Conservation (phyloP, 2,329 filamentous ascomycete genomes). For the Aspergillus sp. region DNA sequence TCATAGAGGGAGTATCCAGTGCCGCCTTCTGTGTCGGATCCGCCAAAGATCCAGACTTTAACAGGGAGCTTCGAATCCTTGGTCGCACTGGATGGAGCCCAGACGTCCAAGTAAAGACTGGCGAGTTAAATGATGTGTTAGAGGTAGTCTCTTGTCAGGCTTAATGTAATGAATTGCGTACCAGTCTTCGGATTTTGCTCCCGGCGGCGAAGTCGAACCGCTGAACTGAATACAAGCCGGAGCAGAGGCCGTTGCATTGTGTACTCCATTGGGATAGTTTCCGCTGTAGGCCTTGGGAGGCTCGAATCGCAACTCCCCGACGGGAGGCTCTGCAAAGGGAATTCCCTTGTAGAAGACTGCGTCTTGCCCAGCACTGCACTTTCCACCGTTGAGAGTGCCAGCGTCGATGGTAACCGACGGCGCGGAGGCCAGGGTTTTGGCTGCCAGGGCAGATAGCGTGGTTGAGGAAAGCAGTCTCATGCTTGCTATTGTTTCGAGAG, state of each 20-base stretch:
- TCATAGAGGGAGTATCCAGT: slow-evolving; percentile 21
- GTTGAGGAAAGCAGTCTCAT: slow-evolving; percentile 71
- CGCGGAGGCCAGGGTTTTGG: slow-evolving; percentile 19
- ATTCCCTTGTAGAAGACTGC: slow-evolving; percentile 27
- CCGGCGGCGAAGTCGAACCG: slow-evolving; percentile 7
- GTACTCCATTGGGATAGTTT: slow-evolving; percentile 19
- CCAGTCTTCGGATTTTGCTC: slow-evolving; percentile 27
- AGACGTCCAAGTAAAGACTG: slow-evolving; percentile 25
- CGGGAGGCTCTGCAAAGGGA: slow-evolving; percentile 27
- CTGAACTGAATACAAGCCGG: slow-evolving; percentile 26
- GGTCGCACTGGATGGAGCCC: slow-evolving; percentile 21
- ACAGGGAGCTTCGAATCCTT: slow-evolving; percentile 30
- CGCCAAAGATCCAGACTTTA: slow-evolving; percentile 34
- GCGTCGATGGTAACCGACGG: slow-evolving; percentile 27
- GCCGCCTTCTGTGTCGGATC: slow-evolving; percentile 18
- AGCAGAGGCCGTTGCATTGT: slow-evolving; percentile 23
- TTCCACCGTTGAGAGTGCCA: slow-evolving; percentile 25
- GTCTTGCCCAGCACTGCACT: slow-evolving; percentile 17
- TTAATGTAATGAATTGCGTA: slow-evolving; percentile 12
- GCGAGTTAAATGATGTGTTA: not conserved
- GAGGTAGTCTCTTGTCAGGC: not conserved
- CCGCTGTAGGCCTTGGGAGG: slow-evolving; percentile 24
- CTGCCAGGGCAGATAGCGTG: slow-evolving; percentile 24
- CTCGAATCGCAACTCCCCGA: slow-evolving; percentile 27
- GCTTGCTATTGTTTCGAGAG: not conserved